A percentile compares a stretch with the other conserved stretches of the same genome.
Conservation (phyloP, 768 basidiomycete genomes). For the Hortiboletus flavorubellus region DNA sequence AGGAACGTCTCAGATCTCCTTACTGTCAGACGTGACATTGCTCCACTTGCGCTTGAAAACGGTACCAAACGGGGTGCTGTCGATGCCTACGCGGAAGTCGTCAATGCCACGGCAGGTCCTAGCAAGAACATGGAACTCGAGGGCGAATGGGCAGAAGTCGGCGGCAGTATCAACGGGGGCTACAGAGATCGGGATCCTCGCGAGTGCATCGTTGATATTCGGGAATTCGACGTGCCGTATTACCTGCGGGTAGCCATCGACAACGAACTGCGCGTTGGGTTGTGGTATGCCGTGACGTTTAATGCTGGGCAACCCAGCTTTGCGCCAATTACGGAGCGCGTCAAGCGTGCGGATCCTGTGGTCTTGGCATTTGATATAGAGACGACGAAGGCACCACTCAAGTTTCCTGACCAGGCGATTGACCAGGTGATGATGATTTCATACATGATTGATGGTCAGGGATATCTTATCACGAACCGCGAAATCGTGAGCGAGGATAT, state of each 20-base stretch:
- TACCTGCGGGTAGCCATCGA: conserved; percentile 99
- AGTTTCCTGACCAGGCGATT: conserved; percentile 92
- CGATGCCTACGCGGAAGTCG: conserved; percentile 96
- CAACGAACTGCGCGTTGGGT: conserved; percentile 93
- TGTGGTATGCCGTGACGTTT: conserved; percentile 95
- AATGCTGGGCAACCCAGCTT: conserved; percentile 76
- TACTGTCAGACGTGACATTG: conserved; percentile 78
- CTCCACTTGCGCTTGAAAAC: conserved; percentile 88
- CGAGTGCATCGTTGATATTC: conserved; percentile 89
- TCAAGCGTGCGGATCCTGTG: conserved; percentile 98
- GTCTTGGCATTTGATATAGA: conserved; percentile 99
- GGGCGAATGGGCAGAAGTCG: conserved; percentile 54
- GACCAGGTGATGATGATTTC: conserved; percentile 99
- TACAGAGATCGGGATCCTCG: conserved; percentile 74
- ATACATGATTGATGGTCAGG: conserved; percentile 98
- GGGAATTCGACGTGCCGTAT: conserved; percentile 97
- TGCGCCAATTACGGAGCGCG: conserved; percentile 69
- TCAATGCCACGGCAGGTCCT: conserved; percentile 70
- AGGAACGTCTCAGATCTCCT: conserved; percentile 93
- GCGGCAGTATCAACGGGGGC: conserved; percentile 36
- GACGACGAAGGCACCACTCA: conserved; percentile 98
- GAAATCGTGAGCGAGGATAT: conserved; percentile 98
- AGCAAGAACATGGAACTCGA: conserved; percentile 69
- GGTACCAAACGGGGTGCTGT: conserved; percentile 91
- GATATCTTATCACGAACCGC: conserved; percentile 94